These are phyloP conservation scores for Middelhovenomyces tepae DNA, from an alignment of 805 yeast species.

Conservation along the genomic window DNA sequence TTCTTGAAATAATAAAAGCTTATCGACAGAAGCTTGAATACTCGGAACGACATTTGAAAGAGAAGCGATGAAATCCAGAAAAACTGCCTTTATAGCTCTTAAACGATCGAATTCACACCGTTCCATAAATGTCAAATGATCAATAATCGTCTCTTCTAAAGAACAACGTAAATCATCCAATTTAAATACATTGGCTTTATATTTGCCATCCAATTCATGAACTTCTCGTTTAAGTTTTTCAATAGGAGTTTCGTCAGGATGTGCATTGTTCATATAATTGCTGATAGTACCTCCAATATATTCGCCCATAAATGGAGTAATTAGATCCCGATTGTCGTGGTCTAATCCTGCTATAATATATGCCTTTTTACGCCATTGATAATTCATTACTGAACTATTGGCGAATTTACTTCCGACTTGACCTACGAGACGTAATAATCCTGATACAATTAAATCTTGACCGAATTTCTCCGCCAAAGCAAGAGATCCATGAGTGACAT, in stretches of 20 bases:
- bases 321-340: slow-evolving; percentile 7
- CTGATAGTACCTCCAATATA: slow-evolving; percentile 22
- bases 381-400: slow-evolving; percentile 61
- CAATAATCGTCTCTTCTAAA: slow-evolving; percentile 61
- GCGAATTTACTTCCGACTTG: slow-evolving; percentile 52
- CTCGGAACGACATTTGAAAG: slow-evolving; percentile 52
- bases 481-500: slow-evolving; percentile 33
- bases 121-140: slow-evolving; percentile 69
- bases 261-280: slow-evolving; percentile 19
- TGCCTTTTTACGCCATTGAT: slow-evolving; percentile 73
- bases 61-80: slow-evolving; percentile 61
- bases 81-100: slow-evolving; percentile 65
- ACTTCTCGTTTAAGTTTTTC: slow-evolving; percentile 50
- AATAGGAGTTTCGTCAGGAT: slow-evolving; percentile 43
- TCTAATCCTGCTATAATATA: slow-evolving; percentile 42
- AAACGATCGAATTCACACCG: slow-evolving; percentile 74
- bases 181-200: slow-evolving; percentile 44
- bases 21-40: slow-evolving; percentile 51
- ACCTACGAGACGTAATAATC: slow-evolving; percentile 57
- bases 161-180: slow-evolving; percentile 63
- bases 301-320: slow-evolving; percentile 24
- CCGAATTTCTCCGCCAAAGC: slow-evolving; percentile 66
- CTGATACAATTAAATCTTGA: slow-evolving; percentile 55
- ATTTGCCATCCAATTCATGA: slow-evolving; percentile 45
- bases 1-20: slow-evolving; percentile 56